Conservation (phyloP, 2,329 filamentous ascomycete species). For the Leptographium lundbergii region DNA sequence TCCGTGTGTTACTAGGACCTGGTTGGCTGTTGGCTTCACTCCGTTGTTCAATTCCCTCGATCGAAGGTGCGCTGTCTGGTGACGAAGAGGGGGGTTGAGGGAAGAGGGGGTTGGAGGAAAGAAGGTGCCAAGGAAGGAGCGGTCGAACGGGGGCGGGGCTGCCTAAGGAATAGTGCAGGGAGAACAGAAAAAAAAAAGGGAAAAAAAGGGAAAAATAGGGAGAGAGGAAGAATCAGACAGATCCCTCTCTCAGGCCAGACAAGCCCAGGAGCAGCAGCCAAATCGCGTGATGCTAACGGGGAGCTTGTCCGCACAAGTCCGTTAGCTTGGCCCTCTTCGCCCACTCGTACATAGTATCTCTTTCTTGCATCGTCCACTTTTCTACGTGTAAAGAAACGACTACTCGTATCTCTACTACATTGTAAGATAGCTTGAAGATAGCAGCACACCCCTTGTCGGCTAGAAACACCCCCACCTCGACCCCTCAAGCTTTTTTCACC, state of each 20-base stretch:
- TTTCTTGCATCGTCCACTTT: background rate
- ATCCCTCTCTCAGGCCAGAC: background rate
- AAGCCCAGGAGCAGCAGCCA: background rate
- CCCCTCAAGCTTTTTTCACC: background rate
- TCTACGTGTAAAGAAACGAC: too few species aligned
- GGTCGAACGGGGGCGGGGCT: background rate
- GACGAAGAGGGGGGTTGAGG: background rate
- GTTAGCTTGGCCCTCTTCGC: background rate
- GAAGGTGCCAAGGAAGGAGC: background rate
- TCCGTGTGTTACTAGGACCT: background rate
- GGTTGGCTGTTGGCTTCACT: too few species aligned
- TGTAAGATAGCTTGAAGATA: too few species aligned
- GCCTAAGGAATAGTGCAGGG: background rate
- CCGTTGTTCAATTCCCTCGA: background rate
- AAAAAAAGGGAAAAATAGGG: background rate
- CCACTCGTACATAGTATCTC: background rate
- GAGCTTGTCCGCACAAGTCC: background rate
- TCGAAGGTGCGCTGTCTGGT: background rate
- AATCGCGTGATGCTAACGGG: background rate
- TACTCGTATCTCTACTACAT: too few species aligned
- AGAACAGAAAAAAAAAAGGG: background rate
- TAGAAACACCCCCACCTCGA: too few species aligned
- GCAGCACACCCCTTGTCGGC: too few species aligned
- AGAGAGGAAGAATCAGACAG: background rate
- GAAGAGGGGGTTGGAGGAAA: background rate